Evolutionary conservation across 2,329 filamentous ascomycete genomes (phyloP).

Genomic region (Aspergillus ochraceus): DNA sequence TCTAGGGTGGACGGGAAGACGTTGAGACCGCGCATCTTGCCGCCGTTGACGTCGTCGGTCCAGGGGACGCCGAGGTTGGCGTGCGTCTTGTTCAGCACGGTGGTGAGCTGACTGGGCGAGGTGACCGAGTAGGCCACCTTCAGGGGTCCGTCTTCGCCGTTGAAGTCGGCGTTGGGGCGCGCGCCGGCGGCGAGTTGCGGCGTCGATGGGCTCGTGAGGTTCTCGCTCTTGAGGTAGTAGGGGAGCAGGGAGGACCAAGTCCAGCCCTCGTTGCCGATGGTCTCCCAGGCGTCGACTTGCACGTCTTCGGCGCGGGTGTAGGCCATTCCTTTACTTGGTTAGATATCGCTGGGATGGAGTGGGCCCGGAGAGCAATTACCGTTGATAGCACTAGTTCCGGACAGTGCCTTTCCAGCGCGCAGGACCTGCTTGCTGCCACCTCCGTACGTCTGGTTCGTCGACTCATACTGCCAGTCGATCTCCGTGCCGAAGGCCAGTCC

Average conservation of each 20-base stretch:
- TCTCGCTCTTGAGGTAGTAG: slow-evolving; percentile 34
- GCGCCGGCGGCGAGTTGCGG: slow-evolving; percentile 26
- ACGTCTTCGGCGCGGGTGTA: slow-evolving; percentile 39
- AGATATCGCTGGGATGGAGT: not conserved
- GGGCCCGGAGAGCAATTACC: slow-evolving; percentile 19
- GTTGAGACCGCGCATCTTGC: slow-evolving; percentile 47
- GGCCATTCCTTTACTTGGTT: slow-evolving; percentile 32
- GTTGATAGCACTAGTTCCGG: slow-evolving; percentile 48
- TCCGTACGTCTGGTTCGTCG: slow-evolving; percentile 43
- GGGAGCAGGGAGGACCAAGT: slow-evolving; percentile 32
- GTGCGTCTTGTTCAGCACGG: slow-evolving; percentile 40
- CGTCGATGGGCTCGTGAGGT: slow-evolving; percentile 25
- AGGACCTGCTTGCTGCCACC: slow-evolving; percentile 33
- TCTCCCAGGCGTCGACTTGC: slow-evolving; percentile 42
- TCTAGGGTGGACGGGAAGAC: slow-evolving; percentile 46
- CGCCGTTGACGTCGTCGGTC: slow-evolving; percentile 47
- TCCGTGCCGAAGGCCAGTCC: slow-evolving; percentile 32
- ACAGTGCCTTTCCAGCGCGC: slow-evolving; percentile 45
- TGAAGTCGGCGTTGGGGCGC: slow-evolving; percentile 26
- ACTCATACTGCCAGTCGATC: slow-evolving; percentile 47
- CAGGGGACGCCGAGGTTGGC: slow-evolving; percentile 38
- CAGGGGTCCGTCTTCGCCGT: slow-evolving; percentile 32
- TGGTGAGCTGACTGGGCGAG: slow-evolving; percentile 25
- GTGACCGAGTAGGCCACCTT: slow-evolving; percentile 27
- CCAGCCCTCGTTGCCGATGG: slow-evolving; percentile 34